Base-by-base conservation (phyloP, 768 basidiomycete genomes). In the Kwoniella bestiolae region DNA sequence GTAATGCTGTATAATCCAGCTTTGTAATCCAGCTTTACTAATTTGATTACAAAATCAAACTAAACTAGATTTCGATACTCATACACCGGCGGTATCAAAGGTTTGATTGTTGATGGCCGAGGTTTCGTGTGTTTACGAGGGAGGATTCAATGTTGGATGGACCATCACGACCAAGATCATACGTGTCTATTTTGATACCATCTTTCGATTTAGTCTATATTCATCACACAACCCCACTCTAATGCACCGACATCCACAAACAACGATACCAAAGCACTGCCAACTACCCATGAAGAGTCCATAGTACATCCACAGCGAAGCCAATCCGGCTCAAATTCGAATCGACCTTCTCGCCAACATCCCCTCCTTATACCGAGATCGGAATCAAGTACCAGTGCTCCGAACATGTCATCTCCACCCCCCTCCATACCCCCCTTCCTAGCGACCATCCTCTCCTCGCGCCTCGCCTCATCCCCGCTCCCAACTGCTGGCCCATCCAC, bases 401-500 rank as follows among this genome's bases (percentile, higher is more conserved):
- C 55, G 21, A 21, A 7, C 38, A 29, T 14, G 18, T n/a, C 46
- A 41, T 41, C 38, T 14, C 18, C 38, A 41, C 38, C 38, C 1
- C 38, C 38, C 18, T 3, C 60, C 1, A 57, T 67, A 8, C 66
- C 66, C 18, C 55, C 58, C 1, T 67, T 67, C 47, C 59, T 67
- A 29, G 59, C 59, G 8, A 38, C 52, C 3, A 67, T 67, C 45
- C 55, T 61, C 16, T 49, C 38, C 12, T 41, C 38, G 12, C 60
- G 18, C 41, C 31, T 35, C 44, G 47, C 49, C 45, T 56, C 31
- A 12, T 50, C 12, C 49, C 57, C n/a, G 12, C 63, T 2, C 41
- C 56, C 29, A 18, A 47, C 16, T n/a, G 52, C 16, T 16, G 5
- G 4, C 44, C 25, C 18, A 25, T 32, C 38, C 8, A 25, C 29